Evolutionary conservation across 2,329 filamentous ascomycete species (phyloP), one percentile per base, ranked within the genome.

Genomic region (Clarireedia paspali): DNA sequence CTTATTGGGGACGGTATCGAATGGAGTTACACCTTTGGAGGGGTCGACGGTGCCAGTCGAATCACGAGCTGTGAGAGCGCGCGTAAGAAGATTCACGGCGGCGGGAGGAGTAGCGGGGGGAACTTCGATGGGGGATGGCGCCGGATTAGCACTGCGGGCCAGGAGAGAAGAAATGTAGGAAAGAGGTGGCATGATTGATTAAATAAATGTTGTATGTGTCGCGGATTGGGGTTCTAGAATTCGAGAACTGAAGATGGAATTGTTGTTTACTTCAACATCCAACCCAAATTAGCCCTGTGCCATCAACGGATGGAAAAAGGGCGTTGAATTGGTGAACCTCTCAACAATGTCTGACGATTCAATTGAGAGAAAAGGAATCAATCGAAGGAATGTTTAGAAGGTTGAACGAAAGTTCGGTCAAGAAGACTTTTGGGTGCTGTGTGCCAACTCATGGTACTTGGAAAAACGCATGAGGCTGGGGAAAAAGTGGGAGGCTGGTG

Each of bases 1-100:
- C 20, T 78, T 80, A 67, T 86, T 85, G 72, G 65, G 64, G 42
- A 70, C 79, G 56, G 78, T 64, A 40, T 76, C 70, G 1, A 81
- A 80, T 57, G 75, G 71, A n/a, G 81, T 75, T 12, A 77, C 73
- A 56, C 82, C 83, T 3, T 61, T 57, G 9, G 68, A 66, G 0
- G 79, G 75, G 61, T 81, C 51, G 10, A 51, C 46, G 6, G 57
- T 57, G 45, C n/a, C 15, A 17, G 20, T 12, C 4, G 7, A 49
- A 48, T 64, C 59, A 9, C 58, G 56, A 39, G 62, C 45, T 46
- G 64, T 26, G 53, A 54, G 46, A 15, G 42, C 24, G 47, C 15
- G 46, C 5, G 27, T 38, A 20, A 53, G 14, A 20, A 53, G 30
- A 3, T 34, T 9, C 10, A 24, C n/a, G 14, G 24, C 5, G 46